Evolutionary conservation across 225 moss, liverwort and hornwort genomes (phyloP).

Genomic region (Asterella californica): DNA sequence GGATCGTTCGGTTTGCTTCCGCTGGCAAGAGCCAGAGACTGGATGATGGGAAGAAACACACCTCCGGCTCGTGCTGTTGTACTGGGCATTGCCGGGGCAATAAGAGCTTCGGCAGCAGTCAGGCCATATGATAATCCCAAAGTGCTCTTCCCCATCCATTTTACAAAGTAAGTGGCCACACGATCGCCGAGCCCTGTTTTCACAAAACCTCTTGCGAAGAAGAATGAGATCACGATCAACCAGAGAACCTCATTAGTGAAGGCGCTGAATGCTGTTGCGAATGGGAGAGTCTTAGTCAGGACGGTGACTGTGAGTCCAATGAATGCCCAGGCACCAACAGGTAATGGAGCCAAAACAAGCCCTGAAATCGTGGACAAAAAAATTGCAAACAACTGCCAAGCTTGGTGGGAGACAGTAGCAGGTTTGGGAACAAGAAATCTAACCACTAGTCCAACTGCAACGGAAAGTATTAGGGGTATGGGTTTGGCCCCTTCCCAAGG

Average conservation of each 20-base stretch:
- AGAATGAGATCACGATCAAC: conserved; percentile 98
- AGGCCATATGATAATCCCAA: conserved; percentile 90
- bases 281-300: conserved; percentile 77
- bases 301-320: conserved; percentile 83
- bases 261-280: conserved; percentile 72
- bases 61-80: conserved; percentile 97
- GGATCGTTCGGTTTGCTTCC: conserved; percentile 74
- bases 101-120: conserved; percentile 73
- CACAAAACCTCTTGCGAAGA: conserved; percentile 97
- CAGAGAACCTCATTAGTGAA: conserved; percentile 98
- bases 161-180: conserved; percentile 57
- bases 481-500: conserved; percentile 72
- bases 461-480: conserved; percentile 65
- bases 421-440: conserved; percentile 79
- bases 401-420: conserved; percentile 64
- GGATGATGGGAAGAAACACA: conserved; percentile 92
- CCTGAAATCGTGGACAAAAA: conserved; percentile 94
- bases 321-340: conserved; percentile 99
- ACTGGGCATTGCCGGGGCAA: conserved; percentile 99
- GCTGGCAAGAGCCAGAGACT: conserved; percentile 70
- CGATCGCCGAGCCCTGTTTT: conserved; percentile 63
- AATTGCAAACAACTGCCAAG: conserved; percentile 92
- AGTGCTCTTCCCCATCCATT: conserved; percentile 81
- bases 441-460: conserved; percentile 68
- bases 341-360: conserved; percentile 81